Evolutionary conservation across 352 stramenopile genomes (phyloP).

Genomic region (Globisporangium lucens): DNA sequence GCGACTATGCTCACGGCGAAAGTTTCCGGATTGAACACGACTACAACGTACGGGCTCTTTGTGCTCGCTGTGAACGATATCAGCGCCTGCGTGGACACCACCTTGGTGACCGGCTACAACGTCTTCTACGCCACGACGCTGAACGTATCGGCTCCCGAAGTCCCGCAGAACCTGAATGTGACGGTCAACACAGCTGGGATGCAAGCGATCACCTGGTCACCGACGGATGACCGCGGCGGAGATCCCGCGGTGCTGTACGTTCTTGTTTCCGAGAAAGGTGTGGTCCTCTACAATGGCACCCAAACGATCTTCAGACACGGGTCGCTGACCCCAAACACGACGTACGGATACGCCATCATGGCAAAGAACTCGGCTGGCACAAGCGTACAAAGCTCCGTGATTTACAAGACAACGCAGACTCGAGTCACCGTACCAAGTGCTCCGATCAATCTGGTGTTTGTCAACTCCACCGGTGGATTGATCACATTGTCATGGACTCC

Average conservation of each 20-base stretch:
- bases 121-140: conserved; percentile 38
- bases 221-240: conserved; percentile 39
- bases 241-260: conserved; percentile 30
- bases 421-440: conserved; percentile 25
- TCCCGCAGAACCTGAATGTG: conserved; percentile 30
- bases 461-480: conserved; percentile 27
- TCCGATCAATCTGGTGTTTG: conserved; percentile 20
- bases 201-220: conserved; percentile 40
- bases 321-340: conserved; percentile 30
- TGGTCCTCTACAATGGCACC: conserved; percentile 42
- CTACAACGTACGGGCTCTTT: conserved; percentile 53
- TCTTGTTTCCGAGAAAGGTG: conserved; percentile 27
- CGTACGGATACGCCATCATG: conserved; percentile 40
- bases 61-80: conserved; percentile 54
- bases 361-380: conserved; percentile 44
- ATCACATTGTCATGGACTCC: conserved; percentile 40
- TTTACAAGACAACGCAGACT: conserved; percentile 23
- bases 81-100: conserved; percentile 35
- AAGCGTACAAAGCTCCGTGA: conserved; percentile 20
- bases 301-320: conserved; percentile 34
- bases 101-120: conserved; percentile 22
- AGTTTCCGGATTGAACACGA: conserved; percentile 38
- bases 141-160: conserved; percentile 28
- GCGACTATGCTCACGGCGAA: conserved; percentile 27
- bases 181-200: conserved; percentile 32